Evolutionary conservation across 306 rosid species (phyloP).

Genomic region (Dryas octopetala): DNA sequence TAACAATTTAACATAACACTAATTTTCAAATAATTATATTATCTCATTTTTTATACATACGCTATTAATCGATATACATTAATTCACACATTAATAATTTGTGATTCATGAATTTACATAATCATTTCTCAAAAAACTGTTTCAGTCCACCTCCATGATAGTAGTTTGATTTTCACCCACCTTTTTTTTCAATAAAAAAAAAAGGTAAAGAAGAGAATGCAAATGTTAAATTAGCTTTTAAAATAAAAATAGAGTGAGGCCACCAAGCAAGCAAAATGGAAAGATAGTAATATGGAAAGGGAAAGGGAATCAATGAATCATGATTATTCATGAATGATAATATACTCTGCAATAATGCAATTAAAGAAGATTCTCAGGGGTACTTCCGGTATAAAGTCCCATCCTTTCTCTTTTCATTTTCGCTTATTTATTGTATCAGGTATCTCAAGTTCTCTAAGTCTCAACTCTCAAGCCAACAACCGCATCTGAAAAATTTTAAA

Average conservation of each 20-base stretch:
- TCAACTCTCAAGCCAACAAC: background rate
- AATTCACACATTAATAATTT: no score
- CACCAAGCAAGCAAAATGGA: background rate
- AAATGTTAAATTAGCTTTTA: no score
- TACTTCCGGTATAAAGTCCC: slow-evolving; percentile 18
- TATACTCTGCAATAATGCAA: slow-evolving; percentile 17
- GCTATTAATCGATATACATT: no score
- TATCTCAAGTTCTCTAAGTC: background rate
- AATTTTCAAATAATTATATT: no score
- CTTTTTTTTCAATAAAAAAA: no score
- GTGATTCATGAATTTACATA: no score
- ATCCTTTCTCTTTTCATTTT: background rate
- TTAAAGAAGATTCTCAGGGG: slow-evolving; percentile 28
- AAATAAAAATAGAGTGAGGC: background rate
- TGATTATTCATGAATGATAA: background rate
- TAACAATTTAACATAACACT: no score
- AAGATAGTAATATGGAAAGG: background rate
- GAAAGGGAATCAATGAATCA: slow-evolving; percentile 2
- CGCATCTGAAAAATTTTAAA: background rate
- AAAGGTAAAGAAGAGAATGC: no score
- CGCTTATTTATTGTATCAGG: background rate
- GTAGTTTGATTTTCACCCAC: no score
- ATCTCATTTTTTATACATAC: no score
- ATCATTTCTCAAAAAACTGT: no score
- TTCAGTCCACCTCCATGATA: no score